Evolutionary conservation across 306 rosid species (phyloP).

Genomic region (Styphnolobium japonicum): DNA sequence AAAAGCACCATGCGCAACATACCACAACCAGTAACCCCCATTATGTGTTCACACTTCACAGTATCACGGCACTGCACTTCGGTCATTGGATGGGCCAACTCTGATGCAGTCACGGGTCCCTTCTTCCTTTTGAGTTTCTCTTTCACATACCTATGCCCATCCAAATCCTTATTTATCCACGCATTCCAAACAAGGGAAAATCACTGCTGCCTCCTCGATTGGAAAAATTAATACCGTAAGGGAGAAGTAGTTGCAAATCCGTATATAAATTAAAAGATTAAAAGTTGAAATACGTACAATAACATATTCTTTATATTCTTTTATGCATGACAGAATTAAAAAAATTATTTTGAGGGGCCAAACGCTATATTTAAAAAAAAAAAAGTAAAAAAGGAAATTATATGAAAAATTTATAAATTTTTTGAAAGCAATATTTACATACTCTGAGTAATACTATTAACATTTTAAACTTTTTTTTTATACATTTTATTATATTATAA

Average conservation of each 20-base stretch:
- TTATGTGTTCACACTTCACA: neutral
- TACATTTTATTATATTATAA: no score
- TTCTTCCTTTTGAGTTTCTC: neutral
- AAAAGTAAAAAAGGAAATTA: no score
- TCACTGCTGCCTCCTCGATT: neutral
- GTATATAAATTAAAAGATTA: no score
- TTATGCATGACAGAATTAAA: no score
- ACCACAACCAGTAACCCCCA: neutral
- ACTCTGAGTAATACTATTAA: no score
- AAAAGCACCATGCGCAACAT: neutral
- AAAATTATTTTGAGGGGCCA: no score
- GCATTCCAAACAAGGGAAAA: neutral
- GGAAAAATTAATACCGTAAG: neutral
- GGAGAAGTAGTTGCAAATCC: neutral
- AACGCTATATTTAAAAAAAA: no score
- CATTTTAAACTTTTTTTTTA: no score
- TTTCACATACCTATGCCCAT: neutral
- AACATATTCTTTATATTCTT: no score
- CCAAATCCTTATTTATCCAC: neutral
- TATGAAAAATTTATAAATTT: no score
- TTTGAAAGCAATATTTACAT: no score
- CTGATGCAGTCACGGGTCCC: slow-evolving; percentile 2
- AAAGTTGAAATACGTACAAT: no score
- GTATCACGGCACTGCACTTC: neutral
- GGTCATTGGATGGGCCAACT: neutral